Conservation (phyloP, 768 basidiomycete species). For the Ramaria sp. region DNA sequence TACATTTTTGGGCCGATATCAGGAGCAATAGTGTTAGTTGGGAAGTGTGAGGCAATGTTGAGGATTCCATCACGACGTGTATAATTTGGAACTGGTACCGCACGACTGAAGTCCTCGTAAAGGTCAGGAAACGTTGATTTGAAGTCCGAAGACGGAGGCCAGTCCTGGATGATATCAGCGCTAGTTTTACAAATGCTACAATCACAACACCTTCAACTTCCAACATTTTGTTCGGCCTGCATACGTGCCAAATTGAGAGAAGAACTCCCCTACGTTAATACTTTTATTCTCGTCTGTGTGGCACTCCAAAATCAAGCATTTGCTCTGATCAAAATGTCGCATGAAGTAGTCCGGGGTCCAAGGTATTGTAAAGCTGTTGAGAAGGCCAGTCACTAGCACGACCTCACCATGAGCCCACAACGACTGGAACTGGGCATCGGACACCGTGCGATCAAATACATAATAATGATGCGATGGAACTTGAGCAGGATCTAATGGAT, state of each 20-base stretch:
- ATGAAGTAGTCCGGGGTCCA: slow-evolving; percentile 86
- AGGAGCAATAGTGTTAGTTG: slow-evolving; percentile 62
- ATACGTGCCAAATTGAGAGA: slow-evolving; percentile 63
- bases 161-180: slow-evolving; percentile 69
- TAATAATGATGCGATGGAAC: slow-evolving; percentile 38
- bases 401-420: slow-evolving; percentile 72
- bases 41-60: slow-evolving; percentile 87
- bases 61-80: slow-evolving; percentile 83
- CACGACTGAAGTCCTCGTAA: slow-evolving; percentile 73
- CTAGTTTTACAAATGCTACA: slow-evolving; percentile 53
- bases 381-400: slow-evolving; percentile 61
- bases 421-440: slow-evolving; percentile 47
- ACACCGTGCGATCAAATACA: slow-evolving; percentile 37
- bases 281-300: slow-evolving; percentile 56
- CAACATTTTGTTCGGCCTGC: slow-evolving; percentile 41
- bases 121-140: slow-evolving; percentile 72
- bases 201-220: slow-evolving; percentile 55
- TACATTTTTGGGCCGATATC: slow-evolving; percentile 95
- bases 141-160: slow-evolving; percentile 86
- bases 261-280: slow-evolving; percentile 69
- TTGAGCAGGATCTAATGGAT: slow-evolving; percentile 15
- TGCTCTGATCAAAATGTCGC: slow-evolving; percentile 49
- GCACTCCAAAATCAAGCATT: slow-evolving; percentile 71
- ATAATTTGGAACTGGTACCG: slow-evolving; percentile 82
- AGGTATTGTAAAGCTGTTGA: slow-evolving; percentile 46